Conservation (phyloP, 164 flowering plant genomes). For the Annona cherimola region DNA sequence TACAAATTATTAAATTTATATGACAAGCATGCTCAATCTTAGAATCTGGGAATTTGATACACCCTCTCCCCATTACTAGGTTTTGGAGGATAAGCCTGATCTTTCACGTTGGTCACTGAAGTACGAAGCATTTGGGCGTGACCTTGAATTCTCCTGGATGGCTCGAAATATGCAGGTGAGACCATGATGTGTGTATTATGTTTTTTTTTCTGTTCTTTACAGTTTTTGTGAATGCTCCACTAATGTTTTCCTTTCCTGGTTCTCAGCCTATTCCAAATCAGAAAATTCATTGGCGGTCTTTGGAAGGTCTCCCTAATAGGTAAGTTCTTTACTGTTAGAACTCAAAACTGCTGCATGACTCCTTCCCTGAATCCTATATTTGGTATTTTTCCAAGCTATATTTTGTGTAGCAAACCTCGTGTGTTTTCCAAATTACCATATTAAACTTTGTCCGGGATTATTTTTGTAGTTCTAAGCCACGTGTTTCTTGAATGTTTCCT, state of each 20-base stretch:
- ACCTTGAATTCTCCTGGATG: constrained; percentile 87
- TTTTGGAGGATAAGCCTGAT: constrained; percentile 75
- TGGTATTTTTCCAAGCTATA: not conserved
- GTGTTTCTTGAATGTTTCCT: not conserved
- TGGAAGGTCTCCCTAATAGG: constrained; percentile 73
- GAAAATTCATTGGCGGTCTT: constrained; percentile 86
- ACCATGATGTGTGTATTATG: not conserved
- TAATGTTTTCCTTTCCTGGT: not conserved
- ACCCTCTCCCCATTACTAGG: constrained; percentile 23
- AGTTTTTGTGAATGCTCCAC: not conserved
- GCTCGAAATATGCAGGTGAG: constrained; percentile 83
- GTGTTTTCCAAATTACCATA: no score
- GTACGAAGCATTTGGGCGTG: constrained; percentile 77
- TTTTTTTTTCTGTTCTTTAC: not conserved
- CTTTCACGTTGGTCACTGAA: constrained; percentile 81
- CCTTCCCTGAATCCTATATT: not conserved
- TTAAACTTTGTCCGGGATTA: not conserved
- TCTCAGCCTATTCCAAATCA: constrained; percentile 84
- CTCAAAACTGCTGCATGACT: not conserved
- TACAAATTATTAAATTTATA: not conserved
- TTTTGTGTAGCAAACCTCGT: no score
- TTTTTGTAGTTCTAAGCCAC: not conserved
- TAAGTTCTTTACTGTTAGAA: constrained; percentile 17
- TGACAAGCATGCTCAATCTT: not conserved
- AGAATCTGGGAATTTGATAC: not conserved